These are phyloP conservation scores for Sarocladium oryzae DNA, from an alignment of 2,329 filamentous ascomycete species.

Conservation along the genomic window DNA sequence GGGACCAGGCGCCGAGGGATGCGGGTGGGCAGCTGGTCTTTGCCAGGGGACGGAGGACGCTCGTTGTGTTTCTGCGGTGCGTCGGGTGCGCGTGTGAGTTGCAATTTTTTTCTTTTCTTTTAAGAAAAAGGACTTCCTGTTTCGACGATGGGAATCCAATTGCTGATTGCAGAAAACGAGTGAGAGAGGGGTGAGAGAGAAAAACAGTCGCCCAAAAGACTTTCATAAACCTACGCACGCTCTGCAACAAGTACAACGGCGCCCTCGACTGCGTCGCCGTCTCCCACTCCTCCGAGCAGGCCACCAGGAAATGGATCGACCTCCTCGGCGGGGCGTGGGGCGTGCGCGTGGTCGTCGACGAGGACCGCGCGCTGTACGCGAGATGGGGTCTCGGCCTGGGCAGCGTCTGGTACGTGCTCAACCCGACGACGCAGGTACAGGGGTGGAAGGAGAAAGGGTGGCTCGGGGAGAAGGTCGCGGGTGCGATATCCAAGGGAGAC, in stretches of 20 bases:
- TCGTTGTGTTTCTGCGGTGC: constrained; percentile 48
- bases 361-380: constrained; percentile 50
- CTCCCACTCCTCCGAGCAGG: constrained; percentile 50
- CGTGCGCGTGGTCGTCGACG: constrained; percentile 49
- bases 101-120: constrained; percentile 1
- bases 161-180: not conserved
- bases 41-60: constrained; percentile 35
- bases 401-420: constrained; percentile 44
- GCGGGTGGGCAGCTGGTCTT: constrained; percentile 36
- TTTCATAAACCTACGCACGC: constrained; percentile 48
- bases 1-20: constrained; percentile 42
- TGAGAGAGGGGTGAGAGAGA: too few species aligned
- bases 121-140: not conserved
- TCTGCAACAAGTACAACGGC: constrained; percentile 44
- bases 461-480: constrained; percentile 45
- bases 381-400: constrained; percentile 52
- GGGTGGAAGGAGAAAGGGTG: constrained; percentile 49
- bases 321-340: constrained; percentile 51
- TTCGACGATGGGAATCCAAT: too few species aligned
- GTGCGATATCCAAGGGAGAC: constrained; percentile 31
- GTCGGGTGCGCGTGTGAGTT: constrained; percentile 49
- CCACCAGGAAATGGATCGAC: constrained; percentile 51
- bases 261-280: constrained; percentile 50
- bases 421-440: constrained; percentile 45
- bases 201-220: constrained; percentile 47